Conservation (phyloP, 164 flowering plant species). For the Euptelea pleiosperma region DNA sequence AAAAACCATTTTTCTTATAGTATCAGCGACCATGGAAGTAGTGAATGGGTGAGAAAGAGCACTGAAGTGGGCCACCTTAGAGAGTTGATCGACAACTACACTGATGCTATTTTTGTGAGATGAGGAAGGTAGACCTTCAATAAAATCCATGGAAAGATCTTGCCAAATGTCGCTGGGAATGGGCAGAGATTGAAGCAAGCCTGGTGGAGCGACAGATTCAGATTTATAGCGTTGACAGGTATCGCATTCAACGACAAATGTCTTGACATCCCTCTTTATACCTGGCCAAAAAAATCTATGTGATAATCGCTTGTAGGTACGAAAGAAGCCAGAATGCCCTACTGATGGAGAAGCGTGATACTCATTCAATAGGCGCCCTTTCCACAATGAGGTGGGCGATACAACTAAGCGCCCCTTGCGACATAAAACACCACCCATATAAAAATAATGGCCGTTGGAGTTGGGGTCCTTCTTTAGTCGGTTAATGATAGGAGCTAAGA, state of each 20-base stretch:
- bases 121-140: background rate
- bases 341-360: background rate
- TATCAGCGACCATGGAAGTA: background rate
- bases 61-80: conserved; percentile 6
- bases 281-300: background rate
- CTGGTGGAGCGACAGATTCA: conserved; percentile 3
- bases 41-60: conserved; percentile 11
- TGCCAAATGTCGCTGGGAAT: background rate
- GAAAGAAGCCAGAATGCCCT: background rate
- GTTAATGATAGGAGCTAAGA: too few relatives aligned
- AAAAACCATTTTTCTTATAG: too few relatives aligned
- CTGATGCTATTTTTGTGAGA: background rate
- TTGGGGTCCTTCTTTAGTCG: too few relatives aligned
- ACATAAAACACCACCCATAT: too few relatives aligned
- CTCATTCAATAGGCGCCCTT: background rate
- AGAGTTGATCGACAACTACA: conserved; percentile 5
- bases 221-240: conserved; percentile 10
- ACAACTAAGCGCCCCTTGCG: too few relatives aligned
- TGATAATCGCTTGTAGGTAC: background rate
- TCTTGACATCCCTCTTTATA: background rate
- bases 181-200: conserved; percentile 12
- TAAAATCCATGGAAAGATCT: conserved; percentile 10
- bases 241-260: background rate
- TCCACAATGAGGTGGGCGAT: too few relatives aligned
- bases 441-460: too few relatives aligned